Percentiles rank a stretch among this genome's conserved stretches.
Conservation (phyloP, 495 filamentous ascomycete genomes). For the Rusavskia elegans region DNA sequence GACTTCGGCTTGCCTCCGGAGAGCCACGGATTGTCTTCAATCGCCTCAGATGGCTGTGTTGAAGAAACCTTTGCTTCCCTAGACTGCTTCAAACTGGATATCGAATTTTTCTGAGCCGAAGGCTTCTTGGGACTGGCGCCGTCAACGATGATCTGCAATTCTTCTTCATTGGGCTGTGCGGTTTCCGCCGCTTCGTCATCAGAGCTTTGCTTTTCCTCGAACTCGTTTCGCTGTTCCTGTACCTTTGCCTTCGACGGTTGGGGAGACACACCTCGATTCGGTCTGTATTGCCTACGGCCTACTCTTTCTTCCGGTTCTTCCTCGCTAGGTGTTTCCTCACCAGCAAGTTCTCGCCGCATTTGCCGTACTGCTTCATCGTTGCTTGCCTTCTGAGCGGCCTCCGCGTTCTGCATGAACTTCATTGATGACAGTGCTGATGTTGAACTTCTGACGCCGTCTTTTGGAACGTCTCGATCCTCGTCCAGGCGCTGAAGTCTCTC, state of each 20-base stretch:
- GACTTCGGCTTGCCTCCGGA: not conserved
- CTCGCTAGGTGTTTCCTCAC: constrained; percentile 38
- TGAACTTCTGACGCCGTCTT: constrained; percentile 22
- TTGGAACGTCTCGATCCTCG: constrained; percentile 26
- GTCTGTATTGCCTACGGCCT: constrained; percentile 49
- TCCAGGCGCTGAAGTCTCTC: constrained; percentile 45
- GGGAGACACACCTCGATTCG: constrained; percentile 17
- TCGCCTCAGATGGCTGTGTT: not conserved
- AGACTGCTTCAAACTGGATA: not conserved
- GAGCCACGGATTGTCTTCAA: constrained; percentile 6
- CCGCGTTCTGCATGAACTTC: constrained; percentile 88
- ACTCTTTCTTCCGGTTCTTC: constrained; percentile 36
- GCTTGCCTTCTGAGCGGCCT: constrained; percentile 53
- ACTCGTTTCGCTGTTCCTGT: constrained; percentile 29
- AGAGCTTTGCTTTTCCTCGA: constrained; percentile 40
- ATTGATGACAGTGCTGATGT: constrained; percentile 44
- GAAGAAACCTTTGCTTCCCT: not conserved
- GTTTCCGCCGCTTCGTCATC: constrained; percentile 33
- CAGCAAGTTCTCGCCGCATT: constrained; percentile 55
- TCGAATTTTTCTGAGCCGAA: not conserved
- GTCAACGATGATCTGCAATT: constrained; percentile 14
- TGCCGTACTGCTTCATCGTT: constrained; percentile 70
- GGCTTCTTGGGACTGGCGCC: not conserved
- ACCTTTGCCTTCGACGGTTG: constrained; percentile 10
- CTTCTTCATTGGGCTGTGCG: constrained; percentile 7